Evolutionary conservation across 768 basidiomycete genomes (phyloP), one percentile per base, ranked within the genome.

Genomic region (Agrocybe chaxingu): DNA sequence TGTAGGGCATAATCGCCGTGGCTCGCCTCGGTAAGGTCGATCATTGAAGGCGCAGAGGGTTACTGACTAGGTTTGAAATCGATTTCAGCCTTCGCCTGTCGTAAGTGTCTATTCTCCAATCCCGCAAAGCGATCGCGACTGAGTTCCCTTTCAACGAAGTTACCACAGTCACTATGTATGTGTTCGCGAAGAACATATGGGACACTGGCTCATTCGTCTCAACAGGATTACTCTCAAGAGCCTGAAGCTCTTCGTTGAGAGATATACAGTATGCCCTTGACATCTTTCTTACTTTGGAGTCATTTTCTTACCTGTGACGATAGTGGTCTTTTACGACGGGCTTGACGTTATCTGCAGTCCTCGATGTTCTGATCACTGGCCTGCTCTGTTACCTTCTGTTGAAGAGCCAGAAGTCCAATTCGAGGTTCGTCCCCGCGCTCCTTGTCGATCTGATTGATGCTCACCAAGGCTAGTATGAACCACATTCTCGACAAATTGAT

Each of bases 311-410:
- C 5, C 24, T 24, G 5, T 24, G 24, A 24, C 24, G 24, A 29
- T 24, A 53, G 53, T 62, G 48, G 57, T 55, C 47, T 19, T 80
- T 81, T 49, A 81, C 80, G 2, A 64, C 70, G 1, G 80, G 80
- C 7, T 66, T 82, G 3, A 66, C 75, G 0, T 63, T 81, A 9
- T 81, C 79, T 3, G 74, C 74, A 4, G 59, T 69, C 5, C 63
- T 81, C 10, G 80, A 82, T 53, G 57, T 81, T 30, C 60, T 81
- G 13, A 75, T 82, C 42, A 77, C 78, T 4, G 65, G 57, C 2
- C 69, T 68, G 39, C 63, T 82, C 39, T 76, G 74, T 30, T 66
- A 70, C 54, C 70, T 75, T 7, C 62, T 82, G 1, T 66, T 63
- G 53, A 62, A 54, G 35, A 75, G 70, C 13, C 69, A 77, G 41